Evolutionary conservation across 148 eudicot genomes (phyloP).

Genomic region (Suaeda aralocaspica): DNA sequence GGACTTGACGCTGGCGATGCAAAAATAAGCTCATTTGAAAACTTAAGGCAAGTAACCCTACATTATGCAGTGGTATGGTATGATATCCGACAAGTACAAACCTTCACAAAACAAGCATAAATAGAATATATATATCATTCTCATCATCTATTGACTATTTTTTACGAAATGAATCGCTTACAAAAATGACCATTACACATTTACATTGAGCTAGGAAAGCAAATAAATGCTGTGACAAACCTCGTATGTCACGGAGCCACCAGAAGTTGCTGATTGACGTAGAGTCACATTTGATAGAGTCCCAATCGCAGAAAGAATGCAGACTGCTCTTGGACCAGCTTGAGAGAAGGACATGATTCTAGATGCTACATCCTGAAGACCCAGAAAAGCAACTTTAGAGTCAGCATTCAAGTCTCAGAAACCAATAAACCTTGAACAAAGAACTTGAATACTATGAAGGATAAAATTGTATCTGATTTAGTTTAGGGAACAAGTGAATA

Average conservation of each 20-base stretch:
- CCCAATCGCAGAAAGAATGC: slow-evolving; percentile 83
- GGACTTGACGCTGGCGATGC: too few relatives aligned
- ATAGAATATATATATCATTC: too few relatives aligned
- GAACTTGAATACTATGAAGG: neutral
- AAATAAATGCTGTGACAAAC: slow-evolving; percentile 34
- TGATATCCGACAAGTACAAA: too few relatives aligned
- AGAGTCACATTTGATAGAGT: slow-evolving; percentile 80
- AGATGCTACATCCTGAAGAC: slow-evolving; percentile 67
- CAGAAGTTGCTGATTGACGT: slow-evolving; percentile 76
- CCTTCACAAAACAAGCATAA: slow-evolving; percentile 2
- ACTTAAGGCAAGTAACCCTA: too few relatives aligned
- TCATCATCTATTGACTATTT: too few relatives aligned
- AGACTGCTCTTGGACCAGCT: slow-evolving; percentile 80
- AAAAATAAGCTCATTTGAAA: too few relatives aligned
- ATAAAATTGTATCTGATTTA: neutral
- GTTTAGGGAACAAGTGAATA: neutral
- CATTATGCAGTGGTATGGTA: too few relatives aligned
- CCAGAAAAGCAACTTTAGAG: slow-evolving; percentile 6
- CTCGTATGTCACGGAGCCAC: slow-evolving; percentile 89
- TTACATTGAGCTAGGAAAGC: neutral
- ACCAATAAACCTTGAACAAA: neutral
- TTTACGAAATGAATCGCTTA: neutral
- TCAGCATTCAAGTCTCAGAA: neutral
- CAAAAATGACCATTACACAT: neutral
- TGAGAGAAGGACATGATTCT: slow-evolving; percentile 85